phyloP scores from a whole-genome alignment of 768 basidiomycete species.

The Amanita thiersii region DNA sequence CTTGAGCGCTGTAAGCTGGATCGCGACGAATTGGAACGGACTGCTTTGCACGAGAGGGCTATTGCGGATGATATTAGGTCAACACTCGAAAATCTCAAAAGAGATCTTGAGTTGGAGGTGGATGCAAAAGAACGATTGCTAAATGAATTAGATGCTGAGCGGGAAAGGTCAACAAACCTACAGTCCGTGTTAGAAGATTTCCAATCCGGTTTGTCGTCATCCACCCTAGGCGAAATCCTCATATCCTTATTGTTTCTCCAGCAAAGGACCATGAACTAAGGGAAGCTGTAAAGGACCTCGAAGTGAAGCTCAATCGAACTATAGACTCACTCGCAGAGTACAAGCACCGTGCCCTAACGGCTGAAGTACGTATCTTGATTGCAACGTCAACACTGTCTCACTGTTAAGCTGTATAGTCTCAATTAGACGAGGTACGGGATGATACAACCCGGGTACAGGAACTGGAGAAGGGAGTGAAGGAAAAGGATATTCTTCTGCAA shows the following conservation, averaged over 20 bases:
- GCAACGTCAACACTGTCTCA: conserved; percentile 2
- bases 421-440: conserved; percentile 65
- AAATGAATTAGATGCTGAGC: conserved; percentile 54
- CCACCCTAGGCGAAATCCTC: not conserved
- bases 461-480: conserved; percentile 87
- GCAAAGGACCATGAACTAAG: conserved; percentile 89
- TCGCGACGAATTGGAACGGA: conserved; percentile 51
- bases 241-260: conserved; percentile 20
- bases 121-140: conserved; percentile 49
- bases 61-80: conserved; percentile 61
- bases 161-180: conserved; percentile 72
- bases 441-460: conserved; percentile 60
- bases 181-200: conserved; percentile 95
- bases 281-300: conserved; percentile 77
- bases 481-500: conserved; percentile 91
- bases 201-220: conserved; percentile 53
- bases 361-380: conserved; percentile 53
- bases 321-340: conserved; percentile 83
- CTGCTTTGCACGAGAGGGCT: conserved; percentile 53
- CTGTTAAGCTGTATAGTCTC: conserved; percentile 37
- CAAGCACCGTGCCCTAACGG: conserved; percentile 79
- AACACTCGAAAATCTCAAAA: conserved; percentile 43
- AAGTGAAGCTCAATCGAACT: conserved; percentile 58
- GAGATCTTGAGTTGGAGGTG: conserved; percentile 62
- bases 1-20: conserved; percentile 83